Base-by-base conservation (phyloP, 805 yeast genomes). In the Ogataea sp. region DNA sequence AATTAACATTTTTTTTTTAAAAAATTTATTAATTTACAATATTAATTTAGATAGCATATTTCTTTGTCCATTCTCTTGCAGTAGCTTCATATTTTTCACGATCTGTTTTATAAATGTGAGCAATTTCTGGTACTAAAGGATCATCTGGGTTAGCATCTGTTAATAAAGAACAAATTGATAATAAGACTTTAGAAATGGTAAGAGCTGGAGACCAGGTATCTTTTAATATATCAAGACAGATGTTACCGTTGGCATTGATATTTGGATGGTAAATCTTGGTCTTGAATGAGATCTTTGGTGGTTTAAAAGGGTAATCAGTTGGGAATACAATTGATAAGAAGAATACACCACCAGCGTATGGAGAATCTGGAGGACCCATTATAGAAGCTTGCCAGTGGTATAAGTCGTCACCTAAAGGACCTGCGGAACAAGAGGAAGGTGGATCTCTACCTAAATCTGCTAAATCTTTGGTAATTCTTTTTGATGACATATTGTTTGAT, bases 341-440 rank as follows among this genome's bases (percentile, higher is more conserved):
- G 66, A 93, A 93, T 34, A 90, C 96, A 56, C 97, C 98, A 34
- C 66, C 66, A 18, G 80, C 79, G 42, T 75, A 75, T 47, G 81
- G 93, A 36, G 96, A 85, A 67, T 93, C 97, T 51, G 95, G 77
- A 38, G 98, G 98, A 37, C 98, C 98, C 94, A 93, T 87, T 62
- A 93, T 93, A 33, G 97, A 89, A 32, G 97, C 98, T 69, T 93
- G 97, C 98, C 98, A 93, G 71, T 90, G 97, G 70, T 83, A 93
- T 59, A 90, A 71, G 64, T 90, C 98, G 55, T 93, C 97, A 36
- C 97, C 97, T 34, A 87, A 93, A 53, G 98, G 98, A 32, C 98
- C 98, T 10, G 98, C 98, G 20, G 97, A 88, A 68, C 97, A 93
- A 34, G 96, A 89, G 46, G 97, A 84, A 55, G 97, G 97, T 48